Percentiles rank a stretch among this genome's conserved stretches.
Evolutionary conservation across 768 basidiomycete genomes (phyloP).

Genomic region (Pleurotus sapidus): DNA sequence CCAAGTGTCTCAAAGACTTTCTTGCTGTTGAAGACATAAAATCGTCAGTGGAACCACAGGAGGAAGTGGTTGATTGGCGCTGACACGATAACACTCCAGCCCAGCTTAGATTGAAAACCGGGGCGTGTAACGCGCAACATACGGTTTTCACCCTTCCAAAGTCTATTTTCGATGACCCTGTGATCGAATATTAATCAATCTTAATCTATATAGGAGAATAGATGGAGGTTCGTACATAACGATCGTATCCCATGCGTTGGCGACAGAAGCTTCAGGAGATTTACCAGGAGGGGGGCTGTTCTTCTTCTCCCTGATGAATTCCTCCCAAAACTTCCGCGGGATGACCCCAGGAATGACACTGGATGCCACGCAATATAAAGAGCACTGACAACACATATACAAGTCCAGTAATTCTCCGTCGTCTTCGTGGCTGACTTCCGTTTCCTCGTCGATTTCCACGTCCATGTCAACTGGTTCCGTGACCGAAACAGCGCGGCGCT

Average conservation of each 20-base stretch:
- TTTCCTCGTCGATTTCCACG: slow-evolving; percentile 28
- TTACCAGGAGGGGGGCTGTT: slow-evolving; percentile 56
- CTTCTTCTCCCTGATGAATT: slow-evolving; percentile 59
- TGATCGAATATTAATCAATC: slow-evolving; percentile 7
- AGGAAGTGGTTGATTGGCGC: slow-evolving; percentile 20
- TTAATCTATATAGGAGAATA: slow-evolving; percentile 5
- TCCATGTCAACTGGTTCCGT: slow-evolving; percentile 41
- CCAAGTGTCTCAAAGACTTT: slow-evolving; percentile 42
- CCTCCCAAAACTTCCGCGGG: slow-evolving; percentile 57
- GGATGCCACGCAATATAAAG: slow-evolving; percentile 68
- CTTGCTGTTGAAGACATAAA: slow-evolving; percentile 28
- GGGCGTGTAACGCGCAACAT: slow-evolving; percentile 49
- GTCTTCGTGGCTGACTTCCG: slow-evolving; percentile 24
- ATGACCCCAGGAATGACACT: slow-evolving; percentile 73
- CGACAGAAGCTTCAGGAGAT: slow-evolving; percentile 51
- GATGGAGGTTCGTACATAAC: slow-evolving; percentile 45
- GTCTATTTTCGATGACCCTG: slow-evolving; percentile 67
- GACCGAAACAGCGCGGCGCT: slow-evolving; percentile 38
- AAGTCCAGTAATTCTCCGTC: slow-evolving; percentile 67
- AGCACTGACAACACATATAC: slow-evolving; percentile 85
- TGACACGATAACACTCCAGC: slow-evolving; percentile 62
- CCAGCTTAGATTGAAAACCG: slow-evolving; percentile 61
- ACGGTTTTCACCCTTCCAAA: slow-evolving; percentile 70
- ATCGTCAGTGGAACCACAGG: slow-evolving; percentile 1
- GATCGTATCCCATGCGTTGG: slow-evolving; percentile 63